Evolutionary conservation across 129 eudicot genomes (phyloP), one percentile per base, ranked within the genome.

Genomic region (Mikania micrantha): DNA sequence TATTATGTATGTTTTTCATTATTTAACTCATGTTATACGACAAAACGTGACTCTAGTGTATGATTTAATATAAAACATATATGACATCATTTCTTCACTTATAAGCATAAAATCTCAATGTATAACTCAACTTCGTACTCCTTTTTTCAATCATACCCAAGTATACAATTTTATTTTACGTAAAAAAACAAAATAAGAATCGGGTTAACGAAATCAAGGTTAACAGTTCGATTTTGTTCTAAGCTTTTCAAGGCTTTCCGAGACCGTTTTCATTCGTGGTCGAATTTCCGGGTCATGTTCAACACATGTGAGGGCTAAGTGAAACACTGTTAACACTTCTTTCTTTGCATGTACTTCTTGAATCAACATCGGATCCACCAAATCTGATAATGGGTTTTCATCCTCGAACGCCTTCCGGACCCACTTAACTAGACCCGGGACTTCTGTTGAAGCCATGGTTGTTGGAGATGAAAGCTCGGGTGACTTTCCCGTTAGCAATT

Each of bases 321-420:
- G 95, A 73, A 94, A 94, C 34, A 78, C 75, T 0, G 93, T 82
- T 28, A 85, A 48, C 16, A 94, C 94, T 72, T 94, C 97, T 67
- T 89, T 94, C 83, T 87, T 94, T 2, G 88, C 95, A n/a, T 83
- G 93, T 49, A 85, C 80, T 79, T 94, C 99, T 72, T 85, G 90
- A 56, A 94, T 84, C 81, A 94, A 62, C 66, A 78, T 73, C 8
- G 96, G 99, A 35, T 94, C 99, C 17, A 89, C 99, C 97, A 94
- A 81, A 22, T 94, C 94, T 0, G 99, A 86, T 15, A 94, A 41
- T 0, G 93, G 95, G 21, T 67, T 85, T 78, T 87, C 95, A 67
- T 94, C 95, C 35, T 94, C 93, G 49, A 87, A 94, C 27, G 97
- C 99, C 62, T 85, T 89, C 45, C 87, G 77, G 21, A 87, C 91